phyloP scores from a whole-genome alignment of 768 basidiomycete genomes.

The Trametes meyenii region DNA sequence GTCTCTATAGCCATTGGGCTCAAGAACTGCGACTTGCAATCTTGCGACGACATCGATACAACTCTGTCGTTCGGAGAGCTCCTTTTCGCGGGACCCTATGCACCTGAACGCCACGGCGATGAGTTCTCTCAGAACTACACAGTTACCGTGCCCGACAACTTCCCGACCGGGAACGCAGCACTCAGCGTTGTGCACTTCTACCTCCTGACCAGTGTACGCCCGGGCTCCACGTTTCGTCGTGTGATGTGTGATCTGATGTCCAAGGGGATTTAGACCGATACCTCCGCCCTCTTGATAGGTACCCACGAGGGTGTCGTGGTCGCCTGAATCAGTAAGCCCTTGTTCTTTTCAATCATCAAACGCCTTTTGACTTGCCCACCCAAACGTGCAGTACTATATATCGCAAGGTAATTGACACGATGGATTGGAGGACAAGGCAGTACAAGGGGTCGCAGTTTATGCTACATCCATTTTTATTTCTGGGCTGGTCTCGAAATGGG shows the following conservation, averaged over 20 bases:
- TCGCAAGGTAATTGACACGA: too few relatives aligned
- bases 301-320: too few relatives aligned
- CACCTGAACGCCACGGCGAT: conserved; percentile 21
- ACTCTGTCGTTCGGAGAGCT: conserved; percentile 29
- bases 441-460: too few relatives aligned
- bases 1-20: conserved; percentile 39
- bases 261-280: too few relatives aligned
- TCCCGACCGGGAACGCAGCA: not conserved
- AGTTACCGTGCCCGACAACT: not conserved
- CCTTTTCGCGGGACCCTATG: conserved; percentile 34
- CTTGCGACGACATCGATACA: conserved; percentile 24
- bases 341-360: too few relatives aligned
- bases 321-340: too few relatives aligned
- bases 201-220: not conserved
- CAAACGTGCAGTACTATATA: too few relatives aligned
- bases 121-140: conserved; percentile 4
- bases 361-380: too few relatives aligned
- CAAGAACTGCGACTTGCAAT: conserved; percentile 24
- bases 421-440: too few relatives aligned
- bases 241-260: not conserved
- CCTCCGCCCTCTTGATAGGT: too few relatives aligned
- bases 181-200: conserved; percentile 1
- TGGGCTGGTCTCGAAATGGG: too few relatives aligned
- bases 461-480: too few relatives aligned
- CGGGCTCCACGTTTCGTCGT: not conserved